Percentiles rank a stretch among this genome's conserved stretches.
Conservation (phyloP, 306 rosid species). For the Corylus heterophylla region DNA sequence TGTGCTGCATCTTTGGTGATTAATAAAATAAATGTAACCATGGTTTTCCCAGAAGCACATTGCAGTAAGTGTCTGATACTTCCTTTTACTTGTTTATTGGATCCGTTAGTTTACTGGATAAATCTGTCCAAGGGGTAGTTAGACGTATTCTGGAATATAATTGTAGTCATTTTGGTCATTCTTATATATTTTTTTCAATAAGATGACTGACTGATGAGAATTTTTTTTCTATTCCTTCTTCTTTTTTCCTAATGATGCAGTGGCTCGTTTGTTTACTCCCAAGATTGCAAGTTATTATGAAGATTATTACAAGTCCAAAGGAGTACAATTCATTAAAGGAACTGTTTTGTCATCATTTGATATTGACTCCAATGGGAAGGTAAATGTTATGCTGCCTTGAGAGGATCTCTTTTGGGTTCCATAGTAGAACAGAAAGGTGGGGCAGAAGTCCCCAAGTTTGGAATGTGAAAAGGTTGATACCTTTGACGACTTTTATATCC, state of each 20-base stretch:
- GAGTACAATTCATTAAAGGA: constrained; percentile 85
- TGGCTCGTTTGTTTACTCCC: constrained; percentile 95
- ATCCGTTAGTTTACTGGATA: neutral
- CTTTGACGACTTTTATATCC: neutral
- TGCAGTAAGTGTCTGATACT: constrained; percentile 63
- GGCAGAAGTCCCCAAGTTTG: neutral
- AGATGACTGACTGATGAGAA: constrained; percentile 8
- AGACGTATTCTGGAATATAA: neutral
- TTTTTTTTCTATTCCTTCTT: constrained; percentile 5
- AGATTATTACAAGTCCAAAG: constrained; percentile 80
- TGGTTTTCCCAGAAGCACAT: constrained; percentile 98
- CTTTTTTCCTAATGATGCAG: constrained; percentile 43
- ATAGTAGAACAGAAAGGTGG: neutral
- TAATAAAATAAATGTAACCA: constrained; percentile 79
- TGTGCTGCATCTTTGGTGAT: constrained; percentile 96
- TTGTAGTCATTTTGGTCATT: neutral
- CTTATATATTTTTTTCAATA: neutral
- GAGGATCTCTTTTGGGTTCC: constrained; percentile 2
- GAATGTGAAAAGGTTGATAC: neutral
- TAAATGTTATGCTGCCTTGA: constrained; percentile 23
- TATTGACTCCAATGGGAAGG: constrained; percentile 75
- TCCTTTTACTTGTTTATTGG: neutral
- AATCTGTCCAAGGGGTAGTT: neutral
- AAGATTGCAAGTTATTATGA: constrained; percentile 87
- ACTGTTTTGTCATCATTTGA: constrained; percentile 88